These are phyloP conservation scores for Coemansia biformis DNA, from an alignment of 192 early-diverging fungal species.

Conservation along the genomic window DNA sequence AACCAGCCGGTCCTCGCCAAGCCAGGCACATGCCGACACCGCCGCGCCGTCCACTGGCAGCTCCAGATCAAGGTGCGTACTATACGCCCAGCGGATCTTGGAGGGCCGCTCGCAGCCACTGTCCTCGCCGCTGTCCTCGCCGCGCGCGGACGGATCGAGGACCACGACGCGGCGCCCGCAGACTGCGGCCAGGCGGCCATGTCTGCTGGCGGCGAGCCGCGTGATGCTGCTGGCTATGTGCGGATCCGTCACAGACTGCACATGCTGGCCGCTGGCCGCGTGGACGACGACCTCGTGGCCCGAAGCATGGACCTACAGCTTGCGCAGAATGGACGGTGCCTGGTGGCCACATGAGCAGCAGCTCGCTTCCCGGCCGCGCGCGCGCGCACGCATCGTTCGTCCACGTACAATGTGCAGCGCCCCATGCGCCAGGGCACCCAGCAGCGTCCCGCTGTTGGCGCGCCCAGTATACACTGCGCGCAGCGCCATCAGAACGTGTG, in stretches of 20 bases:
- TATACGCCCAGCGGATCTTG: slow-evolving; percentile 9
- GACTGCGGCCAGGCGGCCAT: slow-evolving; percentile 21
- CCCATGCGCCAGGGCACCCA: neutral
- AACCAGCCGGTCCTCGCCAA: slow-evolving; percentile 8
- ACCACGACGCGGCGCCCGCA: slow-evolving; percentile 7
- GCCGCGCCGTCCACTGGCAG: neutral
- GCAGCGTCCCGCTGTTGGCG: slow-evolving; percentile 37
- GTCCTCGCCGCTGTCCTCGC: neutral
- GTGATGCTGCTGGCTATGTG: slow-evolving; percentile 11
- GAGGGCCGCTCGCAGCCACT: neutral
- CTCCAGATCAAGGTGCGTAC: slow-evolving; percentile 3
- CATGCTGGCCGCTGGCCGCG: slow-evolving; percentile 9
- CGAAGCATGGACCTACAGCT: slow-evolving; percentile 35
- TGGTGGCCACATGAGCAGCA: too few species aligned
- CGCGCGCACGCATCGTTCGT: too few species aligned
- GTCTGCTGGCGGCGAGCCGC: slow-evolving; percentile 6
- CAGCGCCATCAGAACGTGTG: slow-evolving; percentile 21
- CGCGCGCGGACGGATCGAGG: slow-evolving; percentile 10
- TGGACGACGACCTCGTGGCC: slow-evolving; percentile 41
- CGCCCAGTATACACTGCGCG: slow-evolving; percentile 41
- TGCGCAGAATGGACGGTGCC: neutral
- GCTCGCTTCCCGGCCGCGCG: too few species aligned
- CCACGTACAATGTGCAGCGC: slow-evolving; percentile 40
- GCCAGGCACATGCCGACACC: slow-evolving; percentile 18
- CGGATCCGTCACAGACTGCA: slow-evolving; percentile 26